Conservation (phyloP, 2,329 filamentous ascomycete species). For the Talaromyces sp. region DNA sequence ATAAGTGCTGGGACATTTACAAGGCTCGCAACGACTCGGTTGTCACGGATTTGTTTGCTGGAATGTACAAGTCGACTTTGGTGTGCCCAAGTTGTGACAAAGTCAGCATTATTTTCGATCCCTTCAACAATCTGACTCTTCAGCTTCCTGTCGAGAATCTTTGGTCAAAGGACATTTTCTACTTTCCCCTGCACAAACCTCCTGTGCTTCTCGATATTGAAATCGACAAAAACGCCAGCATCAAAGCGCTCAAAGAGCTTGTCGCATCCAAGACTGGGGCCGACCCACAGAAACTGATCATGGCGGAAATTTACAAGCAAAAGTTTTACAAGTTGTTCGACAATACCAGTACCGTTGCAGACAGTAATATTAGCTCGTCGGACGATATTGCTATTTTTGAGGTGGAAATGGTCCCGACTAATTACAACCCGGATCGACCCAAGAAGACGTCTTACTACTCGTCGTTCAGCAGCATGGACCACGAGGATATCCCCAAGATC, state of each 20-base stretch:
- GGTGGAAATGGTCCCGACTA: slow-evolving; percentile 72
- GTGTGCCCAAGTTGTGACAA: slow-evolving; percentile 88
- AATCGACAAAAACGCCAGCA: slow-evolving; percentile 61
- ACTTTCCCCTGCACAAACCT: slow-evolving; percentile 67
- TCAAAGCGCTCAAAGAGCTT: slow-evolving; percentile 47
- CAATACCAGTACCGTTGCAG: slow-evolving; percentile 62
- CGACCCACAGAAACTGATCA: slow-evolving; percentile 61
- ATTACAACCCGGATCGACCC: slow-evolving; percentile 56
- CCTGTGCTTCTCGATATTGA: slow-evolving; percentile 74
- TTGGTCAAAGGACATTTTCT: slow-evolving; percentile 70
- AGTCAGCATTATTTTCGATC: slow-evolving; percentile 97
- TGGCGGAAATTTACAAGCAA: slow-evolving; percentile 73
- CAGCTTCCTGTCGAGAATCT: slow-evolving; percentile 82
- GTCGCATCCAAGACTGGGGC: slow-evolving; percentile 50
- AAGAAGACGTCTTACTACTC: slow-evolving; percentile 38
- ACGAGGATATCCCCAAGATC: slow-evolving; percentile 35
- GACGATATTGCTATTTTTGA: slow-evolving; percentile 71
- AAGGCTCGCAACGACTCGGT: slow-evolving; percentile 90
- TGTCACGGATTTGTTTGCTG: slow-evolving; percentile 90
- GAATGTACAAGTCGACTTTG: slow-evolving; percentile 97
- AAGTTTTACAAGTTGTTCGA: slow-evolving; percentile 86
- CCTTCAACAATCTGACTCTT: slow-evolving; percentile 89
- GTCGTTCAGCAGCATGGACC: slow-evolving; percentile 27
- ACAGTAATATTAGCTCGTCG: slow-evolving; percentile 58
- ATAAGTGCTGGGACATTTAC: slow-evolving; percentile 87